A percentile compares a stretch with the other conserved stretches of the same genome.
phyloP scores from a whole-genome alignment of 768 basidiomycete species.

The Neoboletus subvelutipes region DNA sequence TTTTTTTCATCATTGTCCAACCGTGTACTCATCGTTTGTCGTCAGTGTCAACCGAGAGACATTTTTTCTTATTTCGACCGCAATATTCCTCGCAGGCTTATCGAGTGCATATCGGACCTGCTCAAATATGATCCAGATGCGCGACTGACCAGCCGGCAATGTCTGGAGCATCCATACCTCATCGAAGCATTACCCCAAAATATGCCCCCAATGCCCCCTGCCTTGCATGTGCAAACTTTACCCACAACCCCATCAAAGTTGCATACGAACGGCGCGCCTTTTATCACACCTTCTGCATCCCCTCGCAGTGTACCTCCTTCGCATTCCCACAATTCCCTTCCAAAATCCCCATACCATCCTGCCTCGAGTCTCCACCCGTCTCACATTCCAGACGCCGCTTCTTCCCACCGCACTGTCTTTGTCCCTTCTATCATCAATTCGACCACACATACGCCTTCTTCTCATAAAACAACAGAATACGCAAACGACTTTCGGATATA shows the following conservation, averaged over 20 bases:
- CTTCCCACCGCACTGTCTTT: constrained; percentile 55
- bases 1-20: background rate
- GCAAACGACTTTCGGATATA: constrained; percentile 33
- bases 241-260: constrained; percentile 38
- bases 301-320: constrained; percentile 48
- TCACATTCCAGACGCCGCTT: constrained; percentile 46
- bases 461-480: constrained; percentile 37
- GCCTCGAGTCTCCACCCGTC: constrained; percentile 38
- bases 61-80: constrained; percentile 75
- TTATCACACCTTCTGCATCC: constrained; percentile 39
- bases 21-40: constrained; percentile 7
- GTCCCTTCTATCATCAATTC: constrained; percentile 40
- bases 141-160: constrained; percentile 83
- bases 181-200: constrained; percentile 72
- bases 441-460: constrained; percentile 29
- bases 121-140: constrained; percentile 89
- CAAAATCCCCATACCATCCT: constrained; percentile 39
- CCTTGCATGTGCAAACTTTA: constrained; percentile 43
- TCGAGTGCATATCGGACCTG: constrained; percentile 90
- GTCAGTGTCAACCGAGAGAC: constrained; percentile 63
- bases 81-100: constrained; percentile 71
- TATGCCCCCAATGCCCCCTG: constrained; percentile 60
- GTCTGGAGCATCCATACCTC: constrained; percentile 88
- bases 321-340: constrained; percentile 47
- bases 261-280: constrained; percentile 36